Percentiles rank a stretch among this genome's conserved stretches.
phyloP scores from a whole-genome alignment of 2,329 filamentous ascomycete species.

The Dactylellina drechsleri region DNA sequence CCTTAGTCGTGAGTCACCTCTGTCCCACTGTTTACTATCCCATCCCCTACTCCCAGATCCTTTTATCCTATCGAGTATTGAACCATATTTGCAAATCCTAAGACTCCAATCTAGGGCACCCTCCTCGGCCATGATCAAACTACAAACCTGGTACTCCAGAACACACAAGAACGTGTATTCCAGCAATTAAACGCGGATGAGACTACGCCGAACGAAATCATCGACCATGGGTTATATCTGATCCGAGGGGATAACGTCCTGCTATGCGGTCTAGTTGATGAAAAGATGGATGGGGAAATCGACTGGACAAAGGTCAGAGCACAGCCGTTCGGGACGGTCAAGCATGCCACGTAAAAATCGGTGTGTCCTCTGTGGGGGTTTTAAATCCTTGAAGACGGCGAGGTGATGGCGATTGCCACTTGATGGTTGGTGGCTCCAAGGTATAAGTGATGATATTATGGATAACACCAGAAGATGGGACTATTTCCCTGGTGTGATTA shows the following conservation, averaged over 20 bases:
- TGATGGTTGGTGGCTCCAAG: no score
- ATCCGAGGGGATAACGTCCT: slow-evolving; percentile 95
- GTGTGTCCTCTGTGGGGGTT: no score
- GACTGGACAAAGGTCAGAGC: slow-evolving; percentile 93
- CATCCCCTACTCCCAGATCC: background rate
- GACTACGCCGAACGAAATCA: slow-evolving; percentile 73
- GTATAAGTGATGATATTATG: background rate
- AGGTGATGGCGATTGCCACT: no score
- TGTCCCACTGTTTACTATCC: background rate
- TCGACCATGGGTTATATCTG: slow-evolving; percentile 87
- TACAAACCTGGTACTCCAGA: slow-evolving; percentile 88
- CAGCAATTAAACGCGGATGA: slow-evolving; percentile 77
- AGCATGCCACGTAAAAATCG: slow-evolving; percentile 67
- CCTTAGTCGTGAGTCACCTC: slow-evolving; percentile 67
- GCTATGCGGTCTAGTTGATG: slow-evolving; percentile 87
- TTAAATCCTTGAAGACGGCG: no score
- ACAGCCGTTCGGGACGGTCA: slow-evolving; percentile 82
- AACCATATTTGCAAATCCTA: slow-evolving; percentile 35
- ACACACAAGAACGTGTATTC: slow-evolving; percentile 89
- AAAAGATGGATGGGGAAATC: slow-evolving; percentile 86
- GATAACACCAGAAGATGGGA: background rate
- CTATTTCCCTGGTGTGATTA: background rate
- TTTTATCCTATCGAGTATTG: slow-evolving; percentile 2
- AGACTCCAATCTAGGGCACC: slow-evolving; percentile 67
- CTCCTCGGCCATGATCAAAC: slow-evolving; percentile 87